Percentiles rank a stretch among this genome's conserved stretches.
Conservation (phyloP, 2,329 filamentous ascomycete species). For the Trichocomaceae sp. region DNA sequence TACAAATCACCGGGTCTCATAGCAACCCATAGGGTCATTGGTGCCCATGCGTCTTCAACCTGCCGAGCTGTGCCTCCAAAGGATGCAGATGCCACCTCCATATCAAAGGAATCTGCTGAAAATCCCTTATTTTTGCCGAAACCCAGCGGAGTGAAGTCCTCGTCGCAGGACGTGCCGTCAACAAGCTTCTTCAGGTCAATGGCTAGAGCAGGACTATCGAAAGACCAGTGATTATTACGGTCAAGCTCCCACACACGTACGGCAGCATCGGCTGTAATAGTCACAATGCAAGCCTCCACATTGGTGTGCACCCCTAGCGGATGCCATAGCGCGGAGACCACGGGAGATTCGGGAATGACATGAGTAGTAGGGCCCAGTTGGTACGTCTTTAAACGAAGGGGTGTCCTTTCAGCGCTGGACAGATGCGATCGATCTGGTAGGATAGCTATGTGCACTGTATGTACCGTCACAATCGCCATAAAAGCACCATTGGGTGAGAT, state of each 20-base stretch:
- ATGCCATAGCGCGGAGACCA: slow-evolving; percentile 85
- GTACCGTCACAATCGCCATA: slow-evolving; percentile 76
- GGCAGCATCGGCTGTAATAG: slow-evolving; percentile 78
- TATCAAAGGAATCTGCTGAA: slow-evolving; percentile 82
- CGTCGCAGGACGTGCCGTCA: slow-evolving; percentile 72
- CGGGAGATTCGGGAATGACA: slow-evolving; percentile 73
- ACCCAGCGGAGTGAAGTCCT: slow-evolving; percentile 73
- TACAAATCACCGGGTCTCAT: slow-evolving; percentile 93
- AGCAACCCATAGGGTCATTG: slow-evolving; percentile 96
- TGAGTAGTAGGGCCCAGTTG: slow-evolving; percentile 90
- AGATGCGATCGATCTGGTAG: slow-evolving; percentile 75
- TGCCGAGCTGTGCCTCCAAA: slow-evolving; percentile 66
- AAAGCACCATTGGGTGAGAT: slow-evolving; percentile 77
- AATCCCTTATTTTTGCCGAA: slow-evolving; percentile 72
- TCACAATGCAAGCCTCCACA: slow-evolving; percentile 73
- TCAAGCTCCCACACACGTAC: slow-evolving; percentile 89
- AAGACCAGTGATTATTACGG: slow-evolving; percentile 75
- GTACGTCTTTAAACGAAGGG: slow-evolving; percentile 76
- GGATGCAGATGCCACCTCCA: slow-evolving; percentile 85
- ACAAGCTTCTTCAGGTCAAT: slow-evolving; percentile 85
- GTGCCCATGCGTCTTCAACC: slow-evolving; percentile 67
- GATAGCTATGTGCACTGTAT: slow-evolving; percentile 83
- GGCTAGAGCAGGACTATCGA: slow-evolving; percentile 73
- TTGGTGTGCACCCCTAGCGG: slow-evolving; percentile 64
- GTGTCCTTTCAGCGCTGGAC: slow-evolving; percentile 58